These are phyloP conservation scores for Penicillium digitatum DNA, from an alignment of 2,329 filamentous ascomycete species.

Conservation along the genomic window DNA sequence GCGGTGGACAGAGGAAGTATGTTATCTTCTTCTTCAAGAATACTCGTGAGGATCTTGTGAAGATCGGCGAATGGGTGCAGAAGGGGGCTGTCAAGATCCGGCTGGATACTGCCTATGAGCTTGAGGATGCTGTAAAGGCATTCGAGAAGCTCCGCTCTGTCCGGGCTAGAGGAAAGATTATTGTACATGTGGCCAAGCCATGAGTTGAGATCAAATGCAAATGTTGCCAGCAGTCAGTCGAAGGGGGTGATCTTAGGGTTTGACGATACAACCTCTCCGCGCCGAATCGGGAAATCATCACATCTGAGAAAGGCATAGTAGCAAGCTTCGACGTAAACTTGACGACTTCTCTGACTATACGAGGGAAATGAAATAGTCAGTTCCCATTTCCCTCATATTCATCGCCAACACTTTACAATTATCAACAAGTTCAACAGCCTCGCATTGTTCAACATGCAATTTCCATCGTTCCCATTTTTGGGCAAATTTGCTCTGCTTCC, in stretches of 20 bases:
- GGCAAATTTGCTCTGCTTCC: not conserved
- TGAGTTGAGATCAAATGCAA: not conserved
- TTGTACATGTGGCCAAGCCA: slow-evolving; percentile 38
- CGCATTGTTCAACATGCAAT: not conserved
- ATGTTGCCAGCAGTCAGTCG: too few relatives aligned
- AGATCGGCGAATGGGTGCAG: slow-evolving; percentile 53
- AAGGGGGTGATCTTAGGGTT: not conserved
- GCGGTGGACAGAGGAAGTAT: slow-evolving; percentile 45
- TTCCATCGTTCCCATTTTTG: not conserved
- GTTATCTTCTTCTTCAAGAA: slow-evolving; percentile 34
- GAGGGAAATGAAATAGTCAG: not conserved
- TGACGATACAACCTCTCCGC: not conserved
- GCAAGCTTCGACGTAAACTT: slow-evolving; percentile 1
- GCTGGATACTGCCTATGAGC: slow-evolving; percentile 53
- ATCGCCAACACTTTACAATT: not conserved
- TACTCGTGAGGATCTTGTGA: slow-evolving; percentile 45
- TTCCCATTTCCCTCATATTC: not conserved
- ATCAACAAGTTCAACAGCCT: not conserved
- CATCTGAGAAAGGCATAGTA: not conserved
- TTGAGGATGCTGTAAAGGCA: slow-evolving; percentile 55
- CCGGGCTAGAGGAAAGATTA: slow-evolving; percentile 56
- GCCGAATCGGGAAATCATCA: not conserved
- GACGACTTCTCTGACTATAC: not conserved
- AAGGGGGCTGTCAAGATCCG: slow-evolving; percentile 57
- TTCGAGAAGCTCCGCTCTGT: slow-evolving; percentile 56